These are phyloP conservation scores for Monosporozyma yasuniensis DNA, from an alignment of 805 yeast genomes.

Conservation along the genomic window DNA sequence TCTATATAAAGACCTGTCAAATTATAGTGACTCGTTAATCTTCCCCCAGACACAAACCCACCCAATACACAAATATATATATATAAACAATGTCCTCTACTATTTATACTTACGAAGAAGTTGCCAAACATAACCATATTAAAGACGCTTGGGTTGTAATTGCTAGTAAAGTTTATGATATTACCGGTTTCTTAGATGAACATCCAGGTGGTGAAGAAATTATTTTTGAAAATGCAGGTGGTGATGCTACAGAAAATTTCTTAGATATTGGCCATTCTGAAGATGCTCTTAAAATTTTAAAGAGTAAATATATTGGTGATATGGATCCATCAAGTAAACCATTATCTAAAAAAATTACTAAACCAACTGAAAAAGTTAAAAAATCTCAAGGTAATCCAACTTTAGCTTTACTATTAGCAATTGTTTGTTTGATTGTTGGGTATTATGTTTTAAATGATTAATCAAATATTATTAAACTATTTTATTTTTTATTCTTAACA, in stretches of 20 bases:
- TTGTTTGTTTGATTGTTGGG: conserved; percentile 22
- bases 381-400: conserved; percentile 64
- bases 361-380: conserved; percentile 14
- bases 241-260: conserved; percentile 75
- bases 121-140: conserved; percentile 61
- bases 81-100: conserved; percentile 23
- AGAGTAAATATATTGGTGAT: conserved; percentile 63
- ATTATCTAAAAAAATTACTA: conserved; percentile 16
- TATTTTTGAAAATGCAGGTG: conserved; percentile 68
- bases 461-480: not conserved
- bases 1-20: no score
- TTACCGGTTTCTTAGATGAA: conserved; percentile 47
- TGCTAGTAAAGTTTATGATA: conserved; percentile 78
- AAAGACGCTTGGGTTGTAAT: conserved; percentile 80
- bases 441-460: conserved; percentile 22
- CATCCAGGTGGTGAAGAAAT: conserved; percentile 83
- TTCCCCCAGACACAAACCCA: no score
- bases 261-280: conserved; percentile 96
- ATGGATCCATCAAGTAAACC: conserved; percentile 54
- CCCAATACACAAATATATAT: not conserved
- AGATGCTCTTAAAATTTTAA: conserved; percentile 77
- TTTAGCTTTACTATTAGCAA: conserved; percentile 76
- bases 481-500: no score
- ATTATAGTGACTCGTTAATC: no score
- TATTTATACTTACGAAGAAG: conserved; percentile 54